These are phyloP conservation scores for Dictyostelium brefeldianum DNA, from an alignment of 78 protist genomes.

Conservation along the genomic window DNA sequence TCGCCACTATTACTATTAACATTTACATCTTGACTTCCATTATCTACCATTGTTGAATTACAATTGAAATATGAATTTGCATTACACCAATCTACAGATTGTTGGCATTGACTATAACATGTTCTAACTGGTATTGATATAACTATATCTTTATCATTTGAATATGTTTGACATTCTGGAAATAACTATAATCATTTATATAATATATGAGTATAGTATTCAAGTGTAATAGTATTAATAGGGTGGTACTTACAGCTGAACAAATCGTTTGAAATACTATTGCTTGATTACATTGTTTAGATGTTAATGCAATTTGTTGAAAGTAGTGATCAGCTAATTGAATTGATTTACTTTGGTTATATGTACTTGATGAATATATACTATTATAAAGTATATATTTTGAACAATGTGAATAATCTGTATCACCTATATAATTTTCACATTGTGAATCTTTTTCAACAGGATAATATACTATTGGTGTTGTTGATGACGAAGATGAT, in stretches of 20 bases:
- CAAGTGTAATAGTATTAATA: too few species aligned
- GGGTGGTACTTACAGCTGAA: background rate
- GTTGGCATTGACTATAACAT: background rate
- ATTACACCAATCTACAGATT: background rate
- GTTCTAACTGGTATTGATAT: background rate
- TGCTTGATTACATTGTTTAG: background rate
- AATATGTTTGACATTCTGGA: background rate
- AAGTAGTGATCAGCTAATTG: background rate
- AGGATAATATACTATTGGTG: background rate
- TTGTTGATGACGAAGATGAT: background rate
- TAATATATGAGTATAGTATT: too few species aligned
- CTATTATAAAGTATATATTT: background rate
- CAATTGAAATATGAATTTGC: background rate
- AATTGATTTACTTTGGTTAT: background rate
- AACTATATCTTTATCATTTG: background rate
- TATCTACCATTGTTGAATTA: background rate
- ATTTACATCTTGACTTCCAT: background rate
- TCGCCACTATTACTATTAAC: too few species aligned
- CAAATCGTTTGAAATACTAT: background rate
- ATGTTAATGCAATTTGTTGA: too few species aligned
- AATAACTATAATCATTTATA: background rate
- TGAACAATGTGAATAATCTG: background rate
- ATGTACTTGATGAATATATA: background rate
- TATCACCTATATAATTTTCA: background rate
- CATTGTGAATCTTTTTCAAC: background rate